Base-by-base conservation (phyloP, 352 stramenopile genomes). In the Globisporangium ultimum region DNA sequence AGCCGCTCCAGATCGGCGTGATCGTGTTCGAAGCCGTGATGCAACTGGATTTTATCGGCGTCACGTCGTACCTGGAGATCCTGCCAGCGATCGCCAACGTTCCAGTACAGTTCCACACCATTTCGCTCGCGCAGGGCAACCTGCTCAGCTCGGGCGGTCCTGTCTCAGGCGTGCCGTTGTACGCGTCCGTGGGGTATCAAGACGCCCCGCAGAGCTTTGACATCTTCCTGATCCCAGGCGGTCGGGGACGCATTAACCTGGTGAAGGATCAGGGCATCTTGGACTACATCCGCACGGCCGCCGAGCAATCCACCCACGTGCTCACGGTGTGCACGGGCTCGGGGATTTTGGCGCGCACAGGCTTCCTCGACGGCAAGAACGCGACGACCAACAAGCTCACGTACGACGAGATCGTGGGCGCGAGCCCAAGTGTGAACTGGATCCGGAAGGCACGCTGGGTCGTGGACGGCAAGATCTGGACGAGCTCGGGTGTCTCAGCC, bases 21-120 rank as follows among this genome's bases (percentile, higher is more conserved):
- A 64, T 89, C 56, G 60, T 89, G 40, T 89, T 82, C 55, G 71
- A 85, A 21, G 58, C 60, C 48, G 75, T 87, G 48, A 78, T 84
- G 67, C 62, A 76, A 64, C 72, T 88, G 50, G 80, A 89, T 58
- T 87, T 69, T 61, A 66, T 87, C 53, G 80, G 80, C 8, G 71
- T 74, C 14, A 75, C 73, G 18, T 71, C 75, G 49, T 89, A 84
- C 57, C 63, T 87, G 53, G 77, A 87, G 65, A 66, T 78, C 49
- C 71, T 89, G 32, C 71, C 71, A 42, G 68, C 49, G 3, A 60
- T 84, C 47, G 24, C 21, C 58, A 65, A 59, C 22, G 61, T 82
- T 28, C 67, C 71, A 9, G 67, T 84, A n/a, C 67, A 72, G 22
- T 80, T 89, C 60, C 42, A 68, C 53, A 83, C 80, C 38, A 78